Evolutionary conservation across 805 yeast genomes (phyloP), one percentile per base, ranked within the genome.

Genomic region (Scheffersomyces amazonensis): DNA sequence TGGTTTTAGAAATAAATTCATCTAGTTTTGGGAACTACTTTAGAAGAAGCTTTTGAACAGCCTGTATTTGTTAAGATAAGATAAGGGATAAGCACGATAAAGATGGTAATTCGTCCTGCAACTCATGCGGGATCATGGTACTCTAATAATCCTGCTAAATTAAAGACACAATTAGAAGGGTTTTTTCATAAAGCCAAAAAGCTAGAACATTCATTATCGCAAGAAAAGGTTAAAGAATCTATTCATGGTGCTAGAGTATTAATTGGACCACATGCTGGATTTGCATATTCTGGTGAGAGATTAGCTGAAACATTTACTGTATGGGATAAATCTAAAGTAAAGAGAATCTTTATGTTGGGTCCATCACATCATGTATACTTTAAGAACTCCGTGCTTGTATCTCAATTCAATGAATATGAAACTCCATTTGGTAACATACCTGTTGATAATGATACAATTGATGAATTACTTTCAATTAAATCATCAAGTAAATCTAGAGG

Each of bases 71-170:
- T n/a, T n/a, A n/a, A n/a, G n/a, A n/a, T n/a, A n/a, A n/a, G n/a
- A n/a, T n/a, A n/a, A n/a, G n/a, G n/a, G n/a, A n/a, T n/a, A n/a
- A n/a, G n/a, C n/a, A n/a, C n/a, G n/a, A n/a, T n/a, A n/a, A 24
- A 24, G n/a, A 27, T 27, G 30, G 30, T 27, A 27, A 41, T 59
- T 31, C 65, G 89, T 37, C 76, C 81, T 3, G 95, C 96, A 1
- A 74, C 95, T 2, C 97, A 91, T 58, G 83, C 96, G 2, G 98
- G 98, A 2, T 60, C 89, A 2, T 91, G 99, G 99, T 91, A 93
- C 58, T 50, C 79, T 2, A 68, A 68, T 11, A 69, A 71, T 32
- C 48, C 70, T 0, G 31, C 50, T 1, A 55, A 53, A 16, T 67
- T 91, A 11, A 56, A 66, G 2, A 41, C 53, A 7, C 86, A 86